Base-by-base conservation (phyloP, 305 asterid genomes). In the Coffea humblotiana region DNA sequence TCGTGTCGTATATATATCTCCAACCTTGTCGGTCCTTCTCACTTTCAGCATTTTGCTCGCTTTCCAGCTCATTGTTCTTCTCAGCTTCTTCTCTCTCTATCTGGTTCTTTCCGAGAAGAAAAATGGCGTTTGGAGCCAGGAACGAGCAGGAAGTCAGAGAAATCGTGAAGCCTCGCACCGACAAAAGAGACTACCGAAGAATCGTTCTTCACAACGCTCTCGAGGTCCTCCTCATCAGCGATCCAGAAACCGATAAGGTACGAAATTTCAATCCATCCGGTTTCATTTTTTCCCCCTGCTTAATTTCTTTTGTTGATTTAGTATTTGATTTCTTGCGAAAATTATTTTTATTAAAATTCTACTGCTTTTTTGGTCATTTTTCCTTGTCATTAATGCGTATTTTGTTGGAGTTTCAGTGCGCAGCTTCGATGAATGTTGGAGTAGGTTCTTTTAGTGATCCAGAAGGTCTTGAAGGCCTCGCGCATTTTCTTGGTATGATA, bases 401-500 rank as follows among this genome's bases (percentile, higher is more conserved):
- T 40, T 40, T 40, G 43, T 73, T 79, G 74, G 72, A 60, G 64
- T 61, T 78, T 79, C 91, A 96, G 99, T 94, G 99, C 76, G 93
- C 97, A 67, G 98, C 98, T 81, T 94, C 96, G 27, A 94, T 96
- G 99, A 91, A 88, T 84, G 99, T 94, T 72, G 90, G 97, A 12
- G 92, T 96, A 40, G 99, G 99, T 87, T 84, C 94, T 71, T 96
- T 92, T 85, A 92, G 98, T 74, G 98, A 96, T 81, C 99, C 99
- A 4, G 87, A 90, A 54, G 98, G 98, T 69, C 96, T 96, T n/a
- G 95, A 92, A 84, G 99, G 99, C 79, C 98, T 96, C 78, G 99
- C 99, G 14, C 99, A 96, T 89, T 96, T 96, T 86, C 97, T 96
- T 21, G 99, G 99, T 96, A 87, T 84, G 86, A 16, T 14, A 15